Conservation (phyloP, 2,329 filamentous ascomycete species). For the Pseudogymnoascus sp. region DNA sequence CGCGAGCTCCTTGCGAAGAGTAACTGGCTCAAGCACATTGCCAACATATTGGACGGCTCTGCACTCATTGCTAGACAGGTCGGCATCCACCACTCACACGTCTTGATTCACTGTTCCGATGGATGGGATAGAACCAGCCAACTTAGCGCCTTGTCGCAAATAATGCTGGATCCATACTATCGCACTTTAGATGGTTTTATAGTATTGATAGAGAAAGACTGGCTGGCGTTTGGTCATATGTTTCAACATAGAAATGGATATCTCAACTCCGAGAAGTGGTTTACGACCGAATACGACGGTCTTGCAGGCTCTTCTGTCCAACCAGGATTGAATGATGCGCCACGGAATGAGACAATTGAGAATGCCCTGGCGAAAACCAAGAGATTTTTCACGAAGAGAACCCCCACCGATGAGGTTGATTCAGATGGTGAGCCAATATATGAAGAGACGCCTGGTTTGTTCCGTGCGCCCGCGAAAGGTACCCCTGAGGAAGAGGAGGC, state of each 20-base stretch:
- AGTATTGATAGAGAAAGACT: slow-evolving; percentile 91
- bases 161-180: slow-evolving; percentile 94
- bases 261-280: slow-evolving; percentile 89
- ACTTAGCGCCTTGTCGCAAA: slow-evolving; percentile 80
- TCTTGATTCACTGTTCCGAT: slow-evolving; percentile 95
- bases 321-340: slow-evolving; percentile 50
- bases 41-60: slow-evolving; percentile 74
- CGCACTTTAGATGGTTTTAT: slow-evolving; percentile 92
- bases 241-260: slow-evolving; percentile 88
- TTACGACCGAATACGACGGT: slow-evolving; percentile 74
- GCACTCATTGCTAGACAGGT: slow-evolving; percentile 79
- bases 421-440: slow-evolving; percentile 39
- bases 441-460: slow-evolving; percentile 31
- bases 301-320: slow-evolving; percentile 58
- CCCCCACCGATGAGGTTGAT: slow-evolving; percentile 55
- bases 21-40: slow-evolving; percentile 86
- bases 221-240: slow-evolving; percentile 96
- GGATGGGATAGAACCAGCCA: slow-evolving; percentile 98
- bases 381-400: slow-evolving; percentile 80
- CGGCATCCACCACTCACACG: slow-evolving; percentile 87
- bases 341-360: slow-evolving; percentile 66
- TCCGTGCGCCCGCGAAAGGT: slow-evolving; percentile 29
- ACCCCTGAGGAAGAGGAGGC: slow-evolving; percentile 52
- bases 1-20: slow-evolving; percentile 75
- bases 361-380: slow-evolving; percentile 78